A percentile compares a stretch with the other conserved stretches of the same genome.
Conservation (phyloP, 148 eudicot genomes). For the Cornus controversa region DNA sequence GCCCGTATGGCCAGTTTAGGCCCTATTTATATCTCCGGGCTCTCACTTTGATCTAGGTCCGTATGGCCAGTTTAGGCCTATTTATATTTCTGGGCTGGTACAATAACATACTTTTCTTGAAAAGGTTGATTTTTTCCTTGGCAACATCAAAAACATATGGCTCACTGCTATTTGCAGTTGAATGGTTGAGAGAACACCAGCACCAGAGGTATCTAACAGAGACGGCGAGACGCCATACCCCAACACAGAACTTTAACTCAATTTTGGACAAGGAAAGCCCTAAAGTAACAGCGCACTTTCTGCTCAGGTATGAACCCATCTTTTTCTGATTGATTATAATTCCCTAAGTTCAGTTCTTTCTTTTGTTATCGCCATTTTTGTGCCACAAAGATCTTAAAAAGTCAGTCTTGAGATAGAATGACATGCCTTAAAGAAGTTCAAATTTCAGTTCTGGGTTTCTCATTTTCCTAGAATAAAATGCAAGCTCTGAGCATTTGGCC, state of each 20-base stretch:
- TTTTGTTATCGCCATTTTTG: background rate
- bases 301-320: conserved; percentile 16
- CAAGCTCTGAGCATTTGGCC: conserved; percentile 63
- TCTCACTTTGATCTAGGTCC: background rate
- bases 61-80: background rate
- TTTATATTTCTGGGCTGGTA: background rate
- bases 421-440: conserved; percentile 13
- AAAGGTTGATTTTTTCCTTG: background rate
- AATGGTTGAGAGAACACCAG: conserved; percentile 21
- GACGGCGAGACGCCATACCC: background rate
- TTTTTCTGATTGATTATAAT: background rate
- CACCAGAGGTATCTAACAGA: background rate
- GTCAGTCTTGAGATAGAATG: background rate
- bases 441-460: conserved; percentile 2
- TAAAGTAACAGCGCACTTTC: background rate
- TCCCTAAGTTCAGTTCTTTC: background rate
- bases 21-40: background rate
- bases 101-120: background rate
- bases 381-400: background rate
- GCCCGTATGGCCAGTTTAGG: background rate
- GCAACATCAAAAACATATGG: background rate
- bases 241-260: background rate
- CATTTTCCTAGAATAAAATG: conserved; percentile 36
- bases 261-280: background rate
- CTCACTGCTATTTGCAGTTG: conserved; percentile 10